Percentiles rank a stretch among this genome's conserved stretches.
phyloP scores from a whole-genome alignment of 2,329 filamentous ascomycete species.

The Pyrenochaeta sp. region DNA sequence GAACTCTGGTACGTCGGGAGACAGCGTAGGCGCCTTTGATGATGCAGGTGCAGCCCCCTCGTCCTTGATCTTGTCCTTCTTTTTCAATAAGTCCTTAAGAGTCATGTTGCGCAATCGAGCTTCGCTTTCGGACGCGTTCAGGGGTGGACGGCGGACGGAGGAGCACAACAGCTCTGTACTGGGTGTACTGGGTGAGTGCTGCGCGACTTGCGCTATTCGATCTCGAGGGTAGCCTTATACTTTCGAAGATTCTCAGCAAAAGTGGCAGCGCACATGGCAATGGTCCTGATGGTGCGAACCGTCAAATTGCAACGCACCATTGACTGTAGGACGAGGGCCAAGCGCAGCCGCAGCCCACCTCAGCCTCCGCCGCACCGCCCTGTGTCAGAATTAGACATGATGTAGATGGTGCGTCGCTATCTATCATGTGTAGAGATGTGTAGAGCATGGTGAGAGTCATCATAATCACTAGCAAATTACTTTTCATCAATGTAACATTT shows the following conservation, averaged over 20 bases:
- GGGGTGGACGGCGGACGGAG: constrained; percentile 22
- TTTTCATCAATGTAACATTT: not conserved
- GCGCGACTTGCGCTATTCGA: constrained; percentile 28
- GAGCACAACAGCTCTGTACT: constrained; percentile 7
- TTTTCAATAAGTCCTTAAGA: constrained; percentile 68
- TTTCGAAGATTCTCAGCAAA: constrained; percentile 36
- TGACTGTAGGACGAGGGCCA: constrained; percentile 27
- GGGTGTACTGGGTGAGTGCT: constrained; percentile 7
- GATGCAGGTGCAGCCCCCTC: constrained; percentile 45
- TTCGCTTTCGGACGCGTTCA: constrained; percentile 18
- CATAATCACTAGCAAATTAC: not conserved
- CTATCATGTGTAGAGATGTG: not conserved
- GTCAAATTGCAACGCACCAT: constrained; percentile 35
- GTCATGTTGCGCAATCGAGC: constrained; percentile 57
- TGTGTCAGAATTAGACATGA: constrained; percentile 8
- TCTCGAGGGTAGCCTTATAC: constrained; percentile 43
- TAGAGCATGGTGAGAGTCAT: constrained; percentile 1
- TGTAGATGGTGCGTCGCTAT: not conserved
- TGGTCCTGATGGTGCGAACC: constrained; percentile 32
- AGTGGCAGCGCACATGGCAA: constrained; percentile 28
- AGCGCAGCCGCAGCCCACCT: constrained; percentile 36
- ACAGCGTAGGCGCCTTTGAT: constrained; percentile 31
- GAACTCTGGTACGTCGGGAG: constrained; percentile 65
- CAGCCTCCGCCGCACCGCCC: constrained; percentile 31
- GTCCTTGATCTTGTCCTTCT: constrained; percentile 66